Conservation (phyloP, 2,329 filamentous ascomycete genomes). For the Xylaria sp. region DNA sequence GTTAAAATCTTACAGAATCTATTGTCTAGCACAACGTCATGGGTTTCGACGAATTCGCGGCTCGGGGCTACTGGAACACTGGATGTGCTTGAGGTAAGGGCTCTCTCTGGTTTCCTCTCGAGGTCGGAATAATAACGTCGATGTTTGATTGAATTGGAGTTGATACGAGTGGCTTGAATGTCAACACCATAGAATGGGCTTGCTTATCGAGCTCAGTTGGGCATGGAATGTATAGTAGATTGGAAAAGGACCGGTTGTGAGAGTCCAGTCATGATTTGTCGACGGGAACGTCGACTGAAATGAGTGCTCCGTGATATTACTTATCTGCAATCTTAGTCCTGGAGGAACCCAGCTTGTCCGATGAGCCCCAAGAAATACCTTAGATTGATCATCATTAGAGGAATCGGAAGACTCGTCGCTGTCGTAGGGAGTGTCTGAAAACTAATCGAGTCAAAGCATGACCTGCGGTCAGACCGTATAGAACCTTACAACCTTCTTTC, state of each 20-base stretch:
- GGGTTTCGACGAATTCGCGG: slow-evolving; percentile 22
- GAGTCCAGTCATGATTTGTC: slow-evolving; percentile 26
- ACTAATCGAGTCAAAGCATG: slow-evolving; percentile 12
- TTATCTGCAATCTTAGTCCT: not conserved
- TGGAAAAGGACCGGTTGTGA: not conserved
- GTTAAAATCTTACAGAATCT: slow-evolving; percentile 9
- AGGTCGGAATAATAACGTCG: slow-evolving; percentile 19
- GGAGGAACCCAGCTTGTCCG: not conserved
- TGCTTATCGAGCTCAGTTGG: not conserved
- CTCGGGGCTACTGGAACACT: slow-evolving; percentile 20
- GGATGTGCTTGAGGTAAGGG: slow-evolving; percentile 12
- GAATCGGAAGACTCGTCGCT: slow-evolving; percentile 12
- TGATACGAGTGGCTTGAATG: not conserved
- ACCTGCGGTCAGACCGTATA: slow-evolving; percentile 25
- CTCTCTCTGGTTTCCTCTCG: slow-evolving; percentile 22
- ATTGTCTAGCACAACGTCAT: slow-evolving; percentile 24
- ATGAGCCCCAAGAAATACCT: not conserved
- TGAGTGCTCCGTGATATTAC: slow-evolving; percentile 23
- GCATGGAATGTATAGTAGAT: not conserved
- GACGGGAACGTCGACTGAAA: not conserved
- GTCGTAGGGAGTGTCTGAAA: not conserved
- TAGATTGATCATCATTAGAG: not conserved
- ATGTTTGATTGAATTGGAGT: not conserved
- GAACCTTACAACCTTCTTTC: not conserved
- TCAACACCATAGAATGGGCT: not conserved